Base-by-base conservation (phyloP, 2,329 filamentous ascomycete genomes). In the Ophiostoma fasciatum region DNA sequence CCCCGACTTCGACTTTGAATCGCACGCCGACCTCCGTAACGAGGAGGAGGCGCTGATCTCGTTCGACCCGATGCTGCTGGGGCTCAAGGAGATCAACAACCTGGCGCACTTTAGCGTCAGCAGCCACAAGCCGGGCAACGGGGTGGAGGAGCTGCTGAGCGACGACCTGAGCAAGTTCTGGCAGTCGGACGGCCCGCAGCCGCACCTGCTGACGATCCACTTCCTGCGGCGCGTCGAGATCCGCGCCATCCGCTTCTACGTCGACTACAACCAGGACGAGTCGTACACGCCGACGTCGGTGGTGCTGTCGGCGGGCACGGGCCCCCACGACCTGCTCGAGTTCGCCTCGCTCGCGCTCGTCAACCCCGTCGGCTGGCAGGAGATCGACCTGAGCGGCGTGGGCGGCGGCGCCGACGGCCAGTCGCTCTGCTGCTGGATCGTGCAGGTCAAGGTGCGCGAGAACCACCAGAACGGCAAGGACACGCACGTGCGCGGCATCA, bases 401-500 rank as follows among this genome's bases (percentile, higher is more conserved):
- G 70, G 68, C n/a, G 64, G 66, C 28, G 74, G 71, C 31, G 66
- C 64, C 32, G 75, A 74, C 49, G 79, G 70, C 28, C 80, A 77
- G 48, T 81, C 87, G 1, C 70, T 96, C 14, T 75, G 87, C 41
- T 85, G 82, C 13, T 94, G 88, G 60, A 74, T 96, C 21, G 68
- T 98, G 20, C 87, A 96, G 56, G 77, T 96, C 50, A 77, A 82
- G 46, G 78, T 98, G 33, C 71, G 88, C 35, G 90, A 96, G 60
- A 98, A 98, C 52, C 90, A 98, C 55, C 90, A 98, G 59, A 98
- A 98, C 55, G 90, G 90, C 45, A 98, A 98, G 56, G 90, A 98
- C 54, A 98, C 90, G n/a, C 90, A 98, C 63, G 70, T 98, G 18
- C 71, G 90, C 13, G 88, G 85, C 2, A 71, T 98, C 55, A 92